Evolutionary conservation across 108 stramenopile genomes (phyloP).

Genomic region (Chaetoceros muelleri): DNA sequence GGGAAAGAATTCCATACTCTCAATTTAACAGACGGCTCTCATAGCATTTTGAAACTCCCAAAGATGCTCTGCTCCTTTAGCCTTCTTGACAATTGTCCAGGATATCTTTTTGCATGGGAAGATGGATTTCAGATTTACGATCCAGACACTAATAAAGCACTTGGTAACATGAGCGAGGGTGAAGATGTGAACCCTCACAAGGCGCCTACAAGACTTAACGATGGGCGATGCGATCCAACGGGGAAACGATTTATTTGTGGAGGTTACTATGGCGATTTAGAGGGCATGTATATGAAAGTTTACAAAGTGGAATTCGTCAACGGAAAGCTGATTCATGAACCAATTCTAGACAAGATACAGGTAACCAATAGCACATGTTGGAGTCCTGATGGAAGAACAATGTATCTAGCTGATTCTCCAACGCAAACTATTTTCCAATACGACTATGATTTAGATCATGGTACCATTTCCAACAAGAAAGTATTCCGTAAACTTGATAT

Average conservation of each 20-base stretch:
- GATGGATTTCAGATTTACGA: constrained; percentile 40
- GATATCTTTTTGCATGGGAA: constrained; percentile 37
- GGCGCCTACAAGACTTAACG: constrained; percentile 30
- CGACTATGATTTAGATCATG: constrained; percentile 14
- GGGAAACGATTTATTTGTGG: constrained; percentile 35
- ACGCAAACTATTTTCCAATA: constrained; percentile 11
- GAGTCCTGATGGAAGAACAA: constrained; percentile 13
- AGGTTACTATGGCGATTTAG: constrained; percentile 18
- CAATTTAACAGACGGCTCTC: background rate
- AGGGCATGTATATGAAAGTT: constrained; percentile 18
- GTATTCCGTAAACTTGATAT: constrained; percentile 9
- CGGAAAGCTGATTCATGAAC: constrained; percentile 11
- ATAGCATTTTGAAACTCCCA: constrained; percentile 6
- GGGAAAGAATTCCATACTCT: constrained; percentile 24
- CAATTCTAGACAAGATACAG: constrained; percentile 20
- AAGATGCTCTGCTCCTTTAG: constrained; percentile 27
- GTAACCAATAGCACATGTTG: constrained; percentile 31
- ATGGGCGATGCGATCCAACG: constrained; percentile 29
- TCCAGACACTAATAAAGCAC: background rate
- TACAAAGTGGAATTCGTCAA: constrained; percentile 20
- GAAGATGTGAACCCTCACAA: constrained; percentile 25
- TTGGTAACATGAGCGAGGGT: constrained; percentile 19
- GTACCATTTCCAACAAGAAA: constrained; percentile 4
- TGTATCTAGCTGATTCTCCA: constrained; percentile 42
- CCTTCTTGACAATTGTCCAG: constrained; percentile 7